Evolutionary conservation across 75 land plant genomes (phyloP).

Genomic region (Sequoiadendron giganteum): DNA sequence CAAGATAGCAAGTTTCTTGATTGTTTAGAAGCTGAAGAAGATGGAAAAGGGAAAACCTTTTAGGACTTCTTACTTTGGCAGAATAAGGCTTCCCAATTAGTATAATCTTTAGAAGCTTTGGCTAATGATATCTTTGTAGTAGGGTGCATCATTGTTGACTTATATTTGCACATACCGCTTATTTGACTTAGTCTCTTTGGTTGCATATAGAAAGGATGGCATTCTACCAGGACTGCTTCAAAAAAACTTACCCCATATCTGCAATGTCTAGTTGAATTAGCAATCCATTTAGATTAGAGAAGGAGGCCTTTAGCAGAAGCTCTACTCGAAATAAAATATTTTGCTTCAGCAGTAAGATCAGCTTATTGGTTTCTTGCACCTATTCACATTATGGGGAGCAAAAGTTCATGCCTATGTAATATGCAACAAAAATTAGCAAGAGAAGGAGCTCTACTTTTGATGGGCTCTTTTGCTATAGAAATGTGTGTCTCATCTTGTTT

Average conservation of each 20-base stretch:
- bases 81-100: slow-evolving; percentile 26
- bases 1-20: slow-evolving; percentile 40
- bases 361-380: slow-evolving; percentile 73
- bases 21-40: slow-evolving; percentile 32
- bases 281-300: slow-evolving; percentile 52
- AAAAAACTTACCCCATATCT: slow-evolving; percentile 62
- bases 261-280: slow-evolving; percentile 56
- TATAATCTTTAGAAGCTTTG: slow-evolving; percentile 22
- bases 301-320: slow-evolving; percentile 76
- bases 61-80: slow-evolving; percentile 78
- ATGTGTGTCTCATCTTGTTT: slow-evolving; percentile 71
- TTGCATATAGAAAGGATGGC: slow-evolving; percentile 42
- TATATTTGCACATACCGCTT: slow-evolving; percentile 74
- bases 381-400: slow-evolving; percentile 59
- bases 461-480: slow-evolving; percentile 78
- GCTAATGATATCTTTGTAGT: slow-evolving; percentile 71
- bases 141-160: slow-evolving; percentile 82
- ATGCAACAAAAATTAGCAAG: slow-evolving; percentile 74
- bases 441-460: slow-evolving; percentile 55
- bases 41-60: slow-evolving; percentile 33
- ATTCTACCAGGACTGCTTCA: slow-evolving; percentile 42
- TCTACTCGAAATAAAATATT: slow-evolving; percentile 72
- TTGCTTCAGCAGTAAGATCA: slow-evolving; percentile 60
- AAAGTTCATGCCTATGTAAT: slow-evolving; percentile 52
- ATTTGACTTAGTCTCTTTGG: slow-evolving; percentile 63